These are phyloP conservation scores for Tylopilus subfusipes DNA, from an alignment of 768 basidiomycete genomes.

Conservation along the genomic window DNA sequence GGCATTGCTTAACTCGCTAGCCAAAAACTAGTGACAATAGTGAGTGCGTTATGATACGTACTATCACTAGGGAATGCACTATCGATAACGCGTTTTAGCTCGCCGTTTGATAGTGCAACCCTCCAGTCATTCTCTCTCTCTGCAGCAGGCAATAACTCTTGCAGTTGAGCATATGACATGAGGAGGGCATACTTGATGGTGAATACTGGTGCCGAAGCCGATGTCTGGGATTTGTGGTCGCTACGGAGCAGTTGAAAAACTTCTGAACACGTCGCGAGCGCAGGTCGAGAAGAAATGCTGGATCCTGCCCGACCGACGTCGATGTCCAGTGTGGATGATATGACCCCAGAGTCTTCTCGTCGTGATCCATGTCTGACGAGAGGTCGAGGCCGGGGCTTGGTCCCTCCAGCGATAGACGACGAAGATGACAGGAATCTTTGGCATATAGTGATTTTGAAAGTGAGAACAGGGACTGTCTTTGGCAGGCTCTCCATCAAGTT, in stretches of 20 bases:
- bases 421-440: constrained; percentile 36
- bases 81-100: constrained; percentile 25
- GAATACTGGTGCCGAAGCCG: constrained; percentile 6
- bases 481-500: constrained; percentile 37
- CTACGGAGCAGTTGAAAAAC: constrained; percentile 26
- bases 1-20: background rate
- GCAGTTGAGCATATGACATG: constrained; percentile 38
- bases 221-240: constrained; percentile 5
- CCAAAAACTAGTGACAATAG: constrained; percentile 19
- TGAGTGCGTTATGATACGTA: constrained; percentile 28
- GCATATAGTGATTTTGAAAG: constrained; percentile 45
- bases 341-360: constrained; percentile 9
- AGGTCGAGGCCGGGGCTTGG: constrained; percentile 33
- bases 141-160: constrained; percentile 18
- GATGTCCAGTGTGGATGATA: constrained; percentile 5
- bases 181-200: constrained; percentile 40
- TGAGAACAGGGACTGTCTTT: constrained; percentile 33
- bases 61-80: constrained; percentile 24
- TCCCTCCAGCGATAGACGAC: constrained; percentile 7
- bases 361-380: constrained; percentile 26
- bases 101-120: constrained; percentile 23
- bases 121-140: constrained; percentile 37
- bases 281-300: constrained; percentile 23
- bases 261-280: constrained; percentile 24
- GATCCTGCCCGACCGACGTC: constrained; percentile 19